A percentile compares a stretch with the other conserved stretches of the same genome.
Conservation (phyloP, 805 yeast genomes). For the Metschnikowia arizonensis region DNA sequence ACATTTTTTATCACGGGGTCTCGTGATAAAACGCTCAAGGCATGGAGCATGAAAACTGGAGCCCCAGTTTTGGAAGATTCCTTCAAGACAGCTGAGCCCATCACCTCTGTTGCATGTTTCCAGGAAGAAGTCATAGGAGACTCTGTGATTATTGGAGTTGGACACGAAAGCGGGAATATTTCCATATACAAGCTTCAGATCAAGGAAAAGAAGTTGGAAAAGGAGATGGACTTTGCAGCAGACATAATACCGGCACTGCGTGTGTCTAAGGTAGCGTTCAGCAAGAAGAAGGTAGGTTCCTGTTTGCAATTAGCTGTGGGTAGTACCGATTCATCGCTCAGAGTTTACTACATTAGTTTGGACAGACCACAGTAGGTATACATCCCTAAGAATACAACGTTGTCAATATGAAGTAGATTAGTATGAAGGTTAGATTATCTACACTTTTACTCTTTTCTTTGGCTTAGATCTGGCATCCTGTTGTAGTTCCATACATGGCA, state of each 20-base stretch:
- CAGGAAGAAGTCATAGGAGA: slow-evolving; percentile 23
- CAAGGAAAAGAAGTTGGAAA: slow-evolving; percentile 11
- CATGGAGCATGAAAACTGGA: slow-evolving; percentile 51
- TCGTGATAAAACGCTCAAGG: slow-evolving; percentile 74
- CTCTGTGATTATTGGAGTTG: slow-evolving; percentile 49
- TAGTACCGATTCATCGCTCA: slow-evolving; percentile 61
- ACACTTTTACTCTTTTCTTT: too few species aligned
- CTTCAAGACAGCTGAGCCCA: slow-evolving; percentile 50
- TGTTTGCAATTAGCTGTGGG: slow-evolving; percentile 50
- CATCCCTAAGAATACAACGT: too few species aligned
- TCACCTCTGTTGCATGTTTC: slow-evolving; percentile 63
- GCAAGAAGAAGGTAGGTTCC: slow-evolving; percentile 19
- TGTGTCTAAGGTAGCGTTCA: slow-evolving; percentile 60
- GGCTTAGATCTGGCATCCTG: too few species aligned
- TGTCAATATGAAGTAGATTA: too few species aligned
- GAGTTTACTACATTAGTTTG: slow-evolving; percentile 39
- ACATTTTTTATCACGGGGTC: slow-evolving; percentile 73
- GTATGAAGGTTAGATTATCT: too few species aligned
- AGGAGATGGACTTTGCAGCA: slow-evolving; percentile 32
- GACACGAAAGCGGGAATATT: slow-evolving; percentile 67
- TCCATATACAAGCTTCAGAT: slow-evolving; percentile 31
- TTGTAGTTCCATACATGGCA: too few species aligned
- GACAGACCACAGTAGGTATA: too few species aligned
- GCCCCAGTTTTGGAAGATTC: slow-evolving; percentile 18
- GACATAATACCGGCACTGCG: slow-evolving; percentile 56